These are phyloP conservation scores for Lunularia cruciata DNA, from an alignment of 225 moss, liverwort and hornwort genomes.

Conservation along the genomic window DNA sequence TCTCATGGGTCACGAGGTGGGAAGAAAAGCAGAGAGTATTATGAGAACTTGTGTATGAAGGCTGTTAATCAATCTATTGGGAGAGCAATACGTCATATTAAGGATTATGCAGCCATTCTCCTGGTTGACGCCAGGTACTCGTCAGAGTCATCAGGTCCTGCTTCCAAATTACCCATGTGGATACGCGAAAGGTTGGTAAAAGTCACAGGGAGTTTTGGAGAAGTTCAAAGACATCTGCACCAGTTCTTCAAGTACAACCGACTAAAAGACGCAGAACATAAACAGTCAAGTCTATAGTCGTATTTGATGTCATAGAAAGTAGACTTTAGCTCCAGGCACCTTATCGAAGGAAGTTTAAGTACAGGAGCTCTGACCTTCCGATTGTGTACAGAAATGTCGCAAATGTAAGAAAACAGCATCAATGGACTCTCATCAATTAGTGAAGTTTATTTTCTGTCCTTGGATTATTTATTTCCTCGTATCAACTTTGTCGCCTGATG, in stretches of 20 bases:
- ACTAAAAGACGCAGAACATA: conserved; percentile 18
- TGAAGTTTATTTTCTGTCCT: too few species aligned
- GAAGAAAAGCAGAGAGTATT: conserved; percentile 79
- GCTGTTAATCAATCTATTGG: conserved; percentile 97
- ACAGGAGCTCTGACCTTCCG: too few species aligned
- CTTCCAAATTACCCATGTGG: conserved; percentile 86
- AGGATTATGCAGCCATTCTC: conserved; percentile 90
- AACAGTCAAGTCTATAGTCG: too few species aligned
- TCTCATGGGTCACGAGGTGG: conserved; percentile 45
- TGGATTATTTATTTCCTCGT: too few species aligned
- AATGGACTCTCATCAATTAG: too few species aligned
- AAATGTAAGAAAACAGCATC: too few species aligned
- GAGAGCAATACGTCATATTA: conserved; percentile 87
- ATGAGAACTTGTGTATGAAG: conserved; percentile 98
- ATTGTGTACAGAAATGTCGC: too few species aligned
- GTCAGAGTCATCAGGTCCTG: conserved; percentile 53
- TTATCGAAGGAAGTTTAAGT: too few species aligned
- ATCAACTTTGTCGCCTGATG: too few species aligned
- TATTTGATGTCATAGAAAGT: too few species aligned
- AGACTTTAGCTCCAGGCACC: too few species aligned
- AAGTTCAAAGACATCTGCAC: conserved; percentile 79
- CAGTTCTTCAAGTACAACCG: conserved; percentile 82
- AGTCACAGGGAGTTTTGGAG: conserved; percentile 77
- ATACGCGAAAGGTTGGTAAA: conserved; percentile 72
- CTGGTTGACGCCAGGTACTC: conserved; percentile 87